A percentile compares a stretch with the other conserved stretches of the same genome.
These are phyloP conservation scores for Dichotomocladium elegans DNA, from an alignment of 371 early-diverging fungal species.

Conservation along the genomic window DNA sequence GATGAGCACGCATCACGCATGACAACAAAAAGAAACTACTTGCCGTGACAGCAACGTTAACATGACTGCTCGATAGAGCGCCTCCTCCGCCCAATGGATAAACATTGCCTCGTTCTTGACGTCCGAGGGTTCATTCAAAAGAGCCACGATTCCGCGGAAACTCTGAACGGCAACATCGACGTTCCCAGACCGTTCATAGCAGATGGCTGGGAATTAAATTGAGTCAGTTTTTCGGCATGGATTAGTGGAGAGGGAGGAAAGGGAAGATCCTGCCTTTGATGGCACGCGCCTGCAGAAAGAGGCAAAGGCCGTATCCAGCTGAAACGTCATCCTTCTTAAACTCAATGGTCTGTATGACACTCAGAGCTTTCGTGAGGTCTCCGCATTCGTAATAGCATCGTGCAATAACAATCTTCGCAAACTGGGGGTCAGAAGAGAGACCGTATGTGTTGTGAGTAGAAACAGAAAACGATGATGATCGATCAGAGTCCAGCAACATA, in stretches of 20 bases:
- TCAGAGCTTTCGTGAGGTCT: constrained; percentile 27
- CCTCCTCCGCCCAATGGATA: constrained; percentile 63
- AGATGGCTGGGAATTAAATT: too few relatives aligned
- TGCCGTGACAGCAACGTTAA: constrained; percentile 45
- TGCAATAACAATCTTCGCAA: constrained; percentile 37
- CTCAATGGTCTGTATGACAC: constrained; percentile 22
- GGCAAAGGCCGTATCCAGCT: constrained; percentile 51
- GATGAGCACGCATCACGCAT: too few relatives aligned
- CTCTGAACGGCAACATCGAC: constrained; percentile 40
- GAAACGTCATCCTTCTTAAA: constrained; percentile 31
- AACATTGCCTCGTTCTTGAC: constrained; percentile 47
- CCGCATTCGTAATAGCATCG: constrained; percentile 35
- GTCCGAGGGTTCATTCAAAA: constrained; percentile 35
- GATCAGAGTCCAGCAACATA: background rate
- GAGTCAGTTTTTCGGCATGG: too few relatives aligned
- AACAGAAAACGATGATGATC: background rate
- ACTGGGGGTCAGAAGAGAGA: background rate
- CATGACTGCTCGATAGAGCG: constrained; percentile 59
- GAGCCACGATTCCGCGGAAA: constrained; percentile 46
- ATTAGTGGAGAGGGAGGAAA: too few relatives aligned
- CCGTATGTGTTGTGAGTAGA: too few relatives aligned
- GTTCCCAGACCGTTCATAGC: constrained; percentile 48
- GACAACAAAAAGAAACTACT: too few relatives aligned
- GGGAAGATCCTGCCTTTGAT: constrained; percentile 47
- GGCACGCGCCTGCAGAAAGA: constrained; percentile 45